Evolutionary conservation across 441 rosid genomes (phyloP).

Genomic region (Pelargonium australe): DNA sequence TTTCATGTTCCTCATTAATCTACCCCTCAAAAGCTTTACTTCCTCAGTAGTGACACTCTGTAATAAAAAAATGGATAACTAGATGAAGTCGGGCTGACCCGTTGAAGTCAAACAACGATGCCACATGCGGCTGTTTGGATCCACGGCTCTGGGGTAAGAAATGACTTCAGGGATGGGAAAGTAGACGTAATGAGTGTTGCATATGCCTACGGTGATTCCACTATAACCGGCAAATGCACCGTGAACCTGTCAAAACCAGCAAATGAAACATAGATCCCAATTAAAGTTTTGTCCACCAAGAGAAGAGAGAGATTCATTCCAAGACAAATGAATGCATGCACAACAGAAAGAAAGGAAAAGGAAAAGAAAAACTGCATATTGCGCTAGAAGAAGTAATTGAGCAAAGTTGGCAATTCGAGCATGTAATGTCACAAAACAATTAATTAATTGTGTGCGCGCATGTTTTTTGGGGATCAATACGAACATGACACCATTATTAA

Average conservation of each 20-base stretch:
- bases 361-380: too few species aligned
- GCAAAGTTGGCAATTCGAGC: too few species aligned
- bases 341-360: not conserved
- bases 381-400: too few species aligned
- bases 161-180: constrained; percentile 90
- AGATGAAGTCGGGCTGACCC: constrained; percentile 87
- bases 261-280: not conserved
- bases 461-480: too few species aligned
- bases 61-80: constrained; percentile 9
- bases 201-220: constrained; percentile 81
- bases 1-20: not conserved
- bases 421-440: too few species aligned
- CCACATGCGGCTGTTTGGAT: constrained; percentile 97
- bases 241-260: constrained; percentile 57
- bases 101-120: constrained; percentile 97
- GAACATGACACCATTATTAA: too few species aligned
- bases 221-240: constrained; percentile 97
- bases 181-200: constrained; percentile 89
- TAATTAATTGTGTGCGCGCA: too few species aligned
- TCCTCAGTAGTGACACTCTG: not conserved
- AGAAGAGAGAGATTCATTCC: not conserved
- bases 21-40: constrained; percentile 3
- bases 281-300: not conserved
- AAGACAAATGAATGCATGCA: not conserved
- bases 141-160: constrained; percentile 68